A percentile compares a stretch with the other conserved stretches of the same genome.
These are phyloP conservation scores for Dactylonectria macrodidyma DNA, from an alignment of 2,329 filamentous ascomycete genomes.

Conservation along the genomic window DNA sequence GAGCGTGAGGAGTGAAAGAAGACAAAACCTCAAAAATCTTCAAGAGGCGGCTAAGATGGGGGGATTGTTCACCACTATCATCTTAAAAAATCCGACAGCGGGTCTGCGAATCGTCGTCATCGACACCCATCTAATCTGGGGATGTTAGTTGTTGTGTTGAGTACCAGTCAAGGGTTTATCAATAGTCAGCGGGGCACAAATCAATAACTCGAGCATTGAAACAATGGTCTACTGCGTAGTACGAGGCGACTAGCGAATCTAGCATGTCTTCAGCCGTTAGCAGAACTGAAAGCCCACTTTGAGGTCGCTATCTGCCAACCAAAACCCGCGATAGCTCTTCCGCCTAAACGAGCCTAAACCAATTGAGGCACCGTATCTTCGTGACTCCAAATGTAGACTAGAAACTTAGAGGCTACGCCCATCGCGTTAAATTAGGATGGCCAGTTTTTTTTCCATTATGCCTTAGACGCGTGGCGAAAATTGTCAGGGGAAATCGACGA, in stretches of 20 bases:
- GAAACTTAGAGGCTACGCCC: neutral
- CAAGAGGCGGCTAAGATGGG: neutral
- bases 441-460: neutral
- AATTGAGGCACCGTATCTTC: neutral
- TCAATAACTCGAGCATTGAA: neutral
- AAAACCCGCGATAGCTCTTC: too few species aligned
- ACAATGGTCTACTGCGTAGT: neutral
- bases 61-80: neutral
- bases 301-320: too few species aligned
- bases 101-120: neutral
- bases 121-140: neutral
- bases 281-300: neutral
- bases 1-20: neutral
- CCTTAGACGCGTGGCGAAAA: neutral
- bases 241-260: neutral
- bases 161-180: neutral
- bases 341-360: neutral
- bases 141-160: neutral
- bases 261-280: too few species aligned
- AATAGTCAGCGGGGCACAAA: neutral
- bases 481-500: conserved; percentile 7
- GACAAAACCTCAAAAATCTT: neutral
- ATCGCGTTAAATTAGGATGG: neutral
- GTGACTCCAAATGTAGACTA: conserved; percentile 9
- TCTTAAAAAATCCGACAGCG: neutral